Percentiles rank a stretch among this genome's conserved stretches.
These are phyloP conservation scores for Candida insectorum DNA, from an alignment of 805 yeast species.

Conservation along the genomic window DNA sequence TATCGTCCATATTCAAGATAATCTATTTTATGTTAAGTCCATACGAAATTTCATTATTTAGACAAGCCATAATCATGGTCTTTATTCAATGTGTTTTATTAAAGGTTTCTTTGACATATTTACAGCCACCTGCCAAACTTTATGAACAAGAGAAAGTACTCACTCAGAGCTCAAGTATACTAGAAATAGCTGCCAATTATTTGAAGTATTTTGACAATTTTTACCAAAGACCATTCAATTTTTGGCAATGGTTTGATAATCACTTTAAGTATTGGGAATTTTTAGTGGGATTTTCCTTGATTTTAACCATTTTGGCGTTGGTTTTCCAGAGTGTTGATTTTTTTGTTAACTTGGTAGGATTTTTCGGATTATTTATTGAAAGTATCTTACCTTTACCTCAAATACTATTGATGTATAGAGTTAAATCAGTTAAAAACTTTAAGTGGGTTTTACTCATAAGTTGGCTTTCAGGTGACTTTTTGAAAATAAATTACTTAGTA, in stretches of 20 bases:
- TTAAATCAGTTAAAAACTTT: conserved; percentile 74
- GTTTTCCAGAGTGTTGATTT: conserved; percentile 29
- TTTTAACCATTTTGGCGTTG: conserved; percentile 40
- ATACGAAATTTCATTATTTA: conserved; percentile 70
- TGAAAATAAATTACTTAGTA: conserved; percentile 70
- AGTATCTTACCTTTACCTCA: conserved; percentile 75
- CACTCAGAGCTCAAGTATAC: conserved; percentile 14
- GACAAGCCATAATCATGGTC: conserved; percentile 86
- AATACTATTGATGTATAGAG: conserved; percentile 61
- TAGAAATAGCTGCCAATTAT: conserved; percentile 16
- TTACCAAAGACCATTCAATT: conserved; percentile 51
- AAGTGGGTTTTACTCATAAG: conserved; percentile 69
- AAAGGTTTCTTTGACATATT: conserved; percentile 56
- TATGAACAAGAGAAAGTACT: conserved; percentile 26
- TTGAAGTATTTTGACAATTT: conserved; percentile 68
- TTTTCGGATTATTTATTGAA: conserved; percentile 67
- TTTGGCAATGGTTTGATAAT: conserved; percentile 85
- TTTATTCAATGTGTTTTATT: conserved; percentile 67
- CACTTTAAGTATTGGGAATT: conserved; percentile 57
- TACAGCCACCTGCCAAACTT: conserved; percentile 36
- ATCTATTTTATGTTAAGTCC: conserved; percentile 77
- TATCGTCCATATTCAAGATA: conserved; percentile 70
- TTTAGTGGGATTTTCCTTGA: conserved; percentile 41
- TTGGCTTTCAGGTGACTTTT: conserved; percentile 87
- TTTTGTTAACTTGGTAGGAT: conserved; percentile 54